A percentile compares a stretch with the other conserved stretches of the same genome.
These are phyloP conservation scores for Grammothele lineata DNA, from an alignment of 768 basidiomycete genomes.

Conservation along the genomic window DNA sequence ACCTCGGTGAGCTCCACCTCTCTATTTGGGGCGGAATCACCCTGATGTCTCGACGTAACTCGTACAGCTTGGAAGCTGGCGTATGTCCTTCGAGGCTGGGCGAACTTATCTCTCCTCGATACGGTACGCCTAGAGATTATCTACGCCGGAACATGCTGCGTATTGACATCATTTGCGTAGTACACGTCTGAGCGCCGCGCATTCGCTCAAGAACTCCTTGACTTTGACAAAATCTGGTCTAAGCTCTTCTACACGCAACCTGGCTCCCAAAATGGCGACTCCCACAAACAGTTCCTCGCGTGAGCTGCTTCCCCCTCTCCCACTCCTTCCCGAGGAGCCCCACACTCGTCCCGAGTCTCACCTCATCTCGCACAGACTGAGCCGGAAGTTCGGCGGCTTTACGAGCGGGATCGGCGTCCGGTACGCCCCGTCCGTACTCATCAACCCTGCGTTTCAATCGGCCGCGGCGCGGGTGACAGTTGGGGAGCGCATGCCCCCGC, in stretches of 20 bases:
- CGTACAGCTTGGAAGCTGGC: conserved; percentile 48
- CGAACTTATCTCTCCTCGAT: conserved; percentile 38
- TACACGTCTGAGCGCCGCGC: conserved; percentile 50
- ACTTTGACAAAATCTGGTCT: conserved; percentile 47
- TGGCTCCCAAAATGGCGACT: conserved; percentile 47
- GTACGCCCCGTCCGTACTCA: conserved; percentile 38
- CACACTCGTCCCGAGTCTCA: conserved; percentile 41
- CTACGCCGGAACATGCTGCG: too few relatives aligned
- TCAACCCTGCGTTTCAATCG: conserved; percentile 31
- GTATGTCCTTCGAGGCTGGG: conserved; percentile 43
- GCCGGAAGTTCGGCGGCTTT: conserved; percentile 41
- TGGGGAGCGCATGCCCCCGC: conserved; percentile 47
- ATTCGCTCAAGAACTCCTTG: conserved; percentile 50
- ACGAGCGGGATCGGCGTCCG: conserved; percentile 44
- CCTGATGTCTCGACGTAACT: too few relatives aligned
- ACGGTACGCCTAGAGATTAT: conserved; percentile 31
- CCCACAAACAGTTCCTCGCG: too few relatives aligned
- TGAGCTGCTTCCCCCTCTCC: conserved; percentile 14
- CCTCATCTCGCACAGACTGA: conserved; percentile 38
- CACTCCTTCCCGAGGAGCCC: too few relatives aligned
- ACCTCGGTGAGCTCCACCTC: conserved; percentile 38
- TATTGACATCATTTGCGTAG: too few relatives aligned
- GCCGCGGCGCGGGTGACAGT: conserved; percentile 36
- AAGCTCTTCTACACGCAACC: conserved; percentile 49
- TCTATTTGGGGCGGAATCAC: too few relatives aligned